Evolutionary conservation across 2,329 filamentous ascomycete genomes (phyloP), one percentile per base, ranked within the genome.

Genomic region (Cercospora sesami): DNA sequence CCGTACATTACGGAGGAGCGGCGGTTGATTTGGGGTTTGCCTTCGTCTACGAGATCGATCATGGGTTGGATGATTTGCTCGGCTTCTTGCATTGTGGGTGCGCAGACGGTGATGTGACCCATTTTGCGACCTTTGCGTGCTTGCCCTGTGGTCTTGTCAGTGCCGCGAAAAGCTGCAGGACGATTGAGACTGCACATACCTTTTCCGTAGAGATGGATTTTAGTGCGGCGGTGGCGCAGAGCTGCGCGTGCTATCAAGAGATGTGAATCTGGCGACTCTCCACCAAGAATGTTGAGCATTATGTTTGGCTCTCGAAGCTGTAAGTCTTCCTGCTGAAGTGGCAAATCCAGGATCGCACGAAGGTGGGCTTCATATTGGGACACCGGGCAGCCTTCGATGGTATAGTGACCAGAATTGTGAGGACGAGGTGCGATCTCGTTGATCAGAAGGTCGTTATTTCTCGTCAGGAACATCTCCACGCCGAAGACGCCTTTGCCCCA

Each of bases 321-420:
- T 14, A 92, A 82, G 39, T 83, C 80, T 26, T 79, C 72, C 60
- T 81, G 75, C 14, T 79, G 77, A 63, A 87, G 83, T 1, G 92
- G 87, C 5, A 89, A 80, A 74, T 89, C 87, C 42, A 97, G 86
- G 70, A 99, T 94, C 1, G 94, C 89, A 68, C 90, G 88, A 9
- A 98, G 87, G 77, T 99, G 94, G 1, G 93, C 91, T 78, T 95
- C 93, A 80, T 92, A 99, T 80, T 99, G 95, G 0, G 93, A 97
- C 68, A 94, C 87, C 0, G 90, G 89, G 60, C 95, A 92, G 4
- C 92, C 92, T 82, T 99, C 94, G 72, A 98, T 98, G 2, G 92
- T 96, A 81, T 94, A 94, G 80, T 98, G 95, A 0, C 95, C 95
- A 0, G 92, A 96, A 82, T 97, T 97, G 81, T 97, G 94, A 61